A percentile compares a stretch with the other conserved stretches of the same genome.
Evolutionary conservation across 1,284 basidiomycete species (phyloP).

Genomic region (Cutaneotrichosporon dermatis): DNA sequence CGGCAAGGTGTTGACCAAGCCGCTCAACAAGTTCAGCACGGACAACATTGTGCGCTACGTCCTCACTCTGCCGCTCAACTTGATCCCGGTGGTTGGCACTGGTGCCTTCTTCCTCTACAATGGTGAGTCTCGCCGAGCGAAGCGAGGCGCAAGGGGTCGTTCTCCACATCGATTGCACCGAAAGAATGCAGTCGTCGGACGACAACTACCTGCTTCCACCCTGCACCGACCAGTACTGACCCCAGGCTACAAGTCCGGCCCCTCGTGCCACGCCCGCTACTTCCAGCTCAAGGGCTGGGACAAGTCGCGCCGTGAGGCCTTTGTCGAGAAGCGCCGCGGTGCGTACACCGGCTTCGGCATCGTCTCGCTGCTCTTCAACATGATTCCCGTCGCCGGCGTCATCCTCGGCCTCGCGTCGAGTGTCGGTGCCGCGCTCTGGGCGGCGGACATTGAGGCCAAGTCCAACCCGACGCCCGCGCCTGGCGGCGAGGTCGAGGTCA

Average conservation of each 20-base stretch:
- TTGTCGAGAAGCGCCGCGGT: conserved; percentile 52
- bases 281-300: conserved; percentile 62
- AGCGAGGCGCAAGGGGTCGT: too few relatives aligned
- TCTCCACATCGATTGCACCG: too few relatives aligned
- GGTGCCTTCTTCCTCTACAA: conserved; percentile 55
- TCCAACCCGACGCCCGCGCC: not conserved
- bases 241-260: conserved; percentile 54
- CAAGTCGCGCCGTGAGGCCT: conserved; percentile 40
- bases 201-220: too few relatives aligned
- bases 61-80: conserved; percentile 54
- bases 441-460: conserved; percentile 51
- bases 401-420: conserved; percentile 51
- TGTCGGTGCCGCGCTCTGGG: conserved; percentile 69
- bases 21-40: conserved; percentile 41
- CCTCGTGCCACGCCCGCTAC: conserved; percentile 61
- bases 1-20: conserved; percentile 45
- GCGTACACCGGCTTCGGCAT: conserved; percentile 62
- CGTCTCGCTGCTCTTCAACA: conserved; percentile 57
- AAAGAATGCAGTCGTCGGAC: too few relatives aligned
- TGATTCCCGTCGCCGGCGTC: conserved; percentile 60
- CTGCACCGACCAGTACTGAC: not conserved
- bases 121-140: conserved; percentile 22
- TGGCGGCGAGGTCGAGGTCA: not conserved
- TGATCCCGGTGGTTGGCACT: conserved; percentile 64
- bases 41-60: conserved; percentile 48